Conservation (phyloP, 768 basidiomycete genomes). For the Pleurotus eryngii region DNA sequence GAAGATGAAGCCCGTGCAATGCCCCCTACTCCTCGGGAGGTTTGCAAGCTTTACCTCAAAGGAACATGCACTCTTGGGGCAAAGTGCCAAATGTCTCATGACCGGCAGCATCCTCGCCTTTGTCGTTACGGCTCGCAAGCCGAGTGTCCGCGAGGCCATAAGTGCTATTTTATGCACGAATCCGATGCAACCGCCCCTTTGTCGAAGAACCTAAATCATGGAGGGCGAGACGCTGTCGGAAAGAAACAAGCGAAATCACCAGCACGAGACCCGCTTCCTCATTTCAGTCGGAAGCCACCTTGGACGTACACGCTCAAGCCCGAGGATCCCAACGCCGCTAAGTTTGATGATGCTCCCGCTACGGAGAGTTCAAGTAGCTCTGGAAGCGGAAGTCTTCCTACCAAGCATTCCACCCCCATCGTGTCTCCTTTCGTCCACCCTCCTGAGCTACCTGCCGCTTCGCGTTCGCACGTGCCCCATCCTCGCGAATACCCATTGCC, state of each 20-base stretch:
- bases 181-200: background rate
- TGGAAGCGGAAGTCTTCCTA: background rate
- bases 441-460: background rate
- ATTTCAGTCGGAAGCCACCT: background rate
- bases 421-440: background rate
- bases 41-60: background rate
- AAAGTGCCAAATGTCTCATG: background rate
- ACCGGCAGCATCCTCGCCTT: background rate
- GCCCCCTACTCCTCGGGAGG: background rate
- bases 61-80: background rate
- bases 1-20: too few species aligned
- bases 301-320: background rate
- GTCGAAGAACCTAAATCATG: background rate
- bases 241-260: background rate
- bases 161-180: background rate
- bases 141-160: background rate
- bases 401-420: background rate
- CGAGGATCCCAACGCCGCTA: conserved; percentile 2
- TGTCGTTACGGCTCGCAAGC: background rate
- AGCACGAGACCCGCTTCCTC: background rate
- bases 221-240: background rate
- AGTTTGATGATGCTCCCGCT: background rate
- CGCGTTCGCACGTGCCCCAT: too few species aligned
- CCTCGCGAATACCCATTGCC: background rate
- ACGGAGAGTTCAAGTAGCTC: background rate